These are phyloP conservation scores for Thielaviopsis euricoi DNA, from an alignment of 2,329 filamentous ascomycete genomes.

Conservation along the genomic window DNA sequence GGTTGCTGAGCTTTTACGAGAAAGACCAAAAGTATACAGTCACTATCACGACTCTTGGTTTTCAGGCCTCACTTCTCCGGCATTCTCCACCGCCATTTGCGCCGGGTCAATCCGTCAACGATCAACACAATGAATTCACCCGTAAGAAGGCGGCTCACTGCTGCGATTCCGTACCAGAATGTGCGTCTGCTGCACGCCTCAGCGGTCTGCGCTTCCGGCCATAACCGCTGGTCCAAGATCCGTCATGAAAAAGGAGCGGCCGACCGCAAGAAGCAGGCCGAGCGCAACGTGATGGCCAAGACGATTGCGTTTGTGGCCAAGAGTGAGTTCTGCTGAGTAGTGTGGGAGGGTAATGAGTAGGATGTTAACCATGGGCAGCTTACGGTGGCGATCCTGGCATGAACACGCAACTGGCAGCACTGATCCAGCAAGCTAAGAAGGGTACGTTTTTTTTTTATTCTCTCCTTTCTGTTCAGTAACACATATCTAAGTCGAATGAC, in stretches of 20 bases:
- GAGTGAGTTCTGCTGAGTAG: conserved; percentile 29
- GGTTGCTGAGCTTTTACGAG: no score
- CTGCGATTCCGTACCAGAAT: neutral
- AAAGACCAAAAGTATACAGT: no score
- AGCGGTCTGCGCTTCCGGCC: conserved; percentile 43
- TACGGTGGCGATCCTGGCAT: conserved; percentile 29
- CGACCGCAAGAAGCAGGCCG: conserved; percentile 61
- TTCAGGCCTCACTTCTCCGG: no score
- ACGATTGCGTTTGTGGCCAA: conserved; percentile 62
- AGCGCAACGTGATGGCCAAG: conserved; percentile 51
- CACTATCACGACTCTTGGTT: no score
- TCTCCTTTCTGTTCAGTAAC: neutral
- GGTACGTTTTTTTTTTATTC: conserved; percentile 22
- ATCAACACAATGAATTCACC: neutral
- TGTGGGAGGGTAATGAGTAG: neutral
- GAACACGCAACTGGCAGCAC: conserved; percentile 61
- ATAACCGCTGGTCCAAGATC: conserved; percentile 94
- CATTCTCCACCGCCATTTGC: no score
- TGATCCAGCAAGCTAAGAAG: conserved; percentile 67
- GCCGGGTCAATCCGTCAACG: no score
- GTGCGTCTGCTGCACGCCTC: conserved; percentile 2
- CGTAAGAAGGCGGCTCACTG: neutral
- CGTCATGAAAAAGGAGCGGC: conserved; percentile 83
- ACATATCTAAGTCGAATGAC: no score
- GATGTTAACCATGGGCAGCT: neutral